Conservation (phyloP, 2,329 filamentous ascomycete genomes). For the Fusarium sp. region DNA sequence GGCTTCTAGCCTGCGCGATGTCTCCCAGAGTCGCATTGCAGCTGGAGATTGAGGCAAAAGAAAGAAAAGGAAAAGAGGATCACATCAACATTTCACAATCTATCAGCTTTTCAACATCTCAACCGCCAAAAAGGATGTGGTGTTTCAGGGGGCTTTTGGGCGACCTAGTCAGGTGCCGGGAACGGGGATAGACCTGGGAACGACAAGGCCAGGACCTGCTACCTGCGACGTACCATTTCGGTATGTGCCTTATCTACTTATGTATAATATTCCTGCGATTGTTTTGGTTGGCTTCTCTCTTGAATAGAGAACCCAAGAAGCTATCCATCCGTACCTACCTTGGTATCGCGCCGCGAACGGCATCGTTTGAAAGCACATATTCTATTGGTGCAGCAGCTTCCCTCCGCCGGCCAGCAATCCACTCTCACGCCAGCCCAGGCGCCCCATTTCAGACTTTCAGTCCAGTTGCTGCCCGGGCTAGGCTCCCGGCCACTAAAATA, state of each 20-base stretch:
- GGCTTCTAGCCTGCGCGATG: not conserved
- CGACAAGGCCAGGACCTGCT: not conserved
- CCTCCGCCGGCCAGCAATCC: conserved; percentile 10
- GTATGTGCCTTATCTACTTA: too few relatives aligned
- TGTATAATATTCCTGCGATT: not conserved
- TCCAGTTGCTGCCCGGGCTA: not conserved
- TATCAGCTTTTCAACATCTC: not conserved
- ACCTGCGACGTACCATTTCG: not conserved
- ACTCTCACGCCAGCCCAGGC: conserved; percentile 31
- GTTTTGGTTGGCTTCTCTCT: not conserved
- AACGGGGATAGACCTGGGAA: conserved; percentile 11
- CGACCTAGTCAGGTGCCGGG: not conserved
- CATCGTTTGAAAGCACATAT: not conserved
- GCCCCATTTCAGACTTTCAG: not conserved
- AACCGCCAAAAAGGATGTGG: not conserved
- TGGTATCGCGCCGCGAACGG: not conserved
- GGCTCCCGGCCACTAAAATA: not conserved
- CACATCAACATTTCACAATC: not conserved
- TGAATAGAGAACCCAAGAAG: not conserved
- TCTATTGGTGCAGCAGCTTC: conserved; percentile 12
- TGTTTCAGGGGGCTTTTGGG: conserved; percentile 31
- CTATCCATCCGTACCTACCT: not conserved
- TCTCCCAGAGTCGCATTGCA: conserved; percentile 16
- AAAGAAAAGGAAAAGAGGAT: not conserved
- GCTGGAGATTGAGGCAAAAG: conserved; percentile 2